Base-by-base conservation (phyloP, 169 alveolate species). In the Babesia microti region DNA sequence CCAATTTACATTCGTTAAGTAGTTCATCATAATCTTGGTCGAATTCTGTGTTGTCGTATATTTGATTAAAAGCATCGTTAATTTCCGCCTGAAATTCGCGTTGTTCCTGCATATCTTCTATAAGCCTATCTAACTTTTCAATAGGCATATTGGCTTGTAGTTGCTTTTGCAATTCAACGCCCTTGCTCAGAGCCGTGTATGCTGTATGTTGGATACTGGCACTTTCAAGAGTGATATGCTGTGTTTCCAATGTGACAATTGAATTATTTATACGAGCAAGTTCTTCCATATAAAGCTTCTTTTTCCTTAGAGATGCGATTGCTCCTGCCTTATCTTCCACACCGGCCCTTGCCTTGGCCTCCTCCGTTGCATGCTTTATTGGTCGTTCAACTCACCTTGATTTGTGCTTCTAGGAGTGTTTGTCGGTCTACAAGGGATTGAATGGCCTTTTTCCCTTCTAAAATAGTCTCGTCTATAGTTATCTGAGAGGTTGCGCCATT, bases 151-250 rank as follows among this genome's bases (percentile, higher is more conserved):
- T 11, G 14, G 22, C 49, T 40, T 63, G 75, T 26, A 63, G 33
- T 17, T n/a, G 15, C 21, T 63, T 54, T 30, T 63, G 75, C 12
- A 55, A 67, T 17, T 45, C 27, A 14, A 49, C 59, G 3, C 67
- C 63, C 17, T 44, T 48, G 59, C 68, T 29, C 32, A 75, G 48
- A 9, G 85, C 85, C 43, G 55, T 61, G 12, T 68, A 68, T 5
- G 85, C 81, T 52, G 65, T 32, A 36, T 75, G 78, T 35, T 75
- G 85, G 60, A 75, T 58, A 22, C 69, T 75, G 41, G 79, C 75
- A 36, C 75, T 71, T 55, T 75, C 85, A 40, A 75, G 48, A 12
- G 78, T 68, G 28, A 75, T 75, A 68, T 57, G 68, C 41, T 75
- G 78, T 51, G 72, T 54, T 65, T 75, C 85, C 29, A 75, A 69